These are phyloP conservation scores for Acidiella bohemica DNA, from an alignment of 495 filamentous ascomycete species.

Conservation along the genomic window DNA sequence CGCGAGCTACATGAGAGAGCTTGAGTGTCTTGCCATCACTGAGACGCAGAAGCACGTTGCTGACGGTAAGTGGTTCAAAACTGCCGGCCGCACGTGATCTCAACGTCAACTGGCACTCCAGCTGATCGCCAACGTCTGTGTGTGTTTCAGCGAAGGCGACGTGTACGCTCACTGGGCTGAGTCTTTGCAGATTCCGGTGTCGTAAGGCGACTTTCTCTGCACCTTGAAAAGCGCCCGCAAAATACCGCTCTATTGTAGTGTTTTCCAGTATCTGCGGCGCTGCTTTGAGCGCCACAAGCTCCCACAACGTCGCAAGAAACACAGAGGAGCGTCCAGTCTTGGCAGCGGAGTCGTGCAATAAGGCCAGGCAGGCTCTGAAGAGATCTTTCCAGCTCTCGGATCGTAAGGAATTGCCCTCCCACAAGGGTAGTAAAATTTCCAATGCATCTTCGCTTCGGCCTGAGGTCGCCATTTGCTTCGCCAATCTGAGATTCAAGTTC, in stretches of 20 bases:
- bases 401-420: conserved; percentile 61
- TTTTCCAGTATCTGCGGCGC: too few relatives aligned
- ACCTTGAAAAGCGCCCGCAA: too few relatives aligned
- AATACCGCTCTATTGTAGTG: too few relatives aligned
- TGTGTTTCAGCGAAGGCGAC: conserved; percentile 62
- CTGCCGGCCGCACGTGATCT: conserved; percentile 51
- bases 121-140: conserved; percentile 70
- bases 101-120: conserved; percentile 59
- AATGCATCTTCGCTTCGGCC: conserved; percentile 54
- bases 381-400: conserved; percentile 69
- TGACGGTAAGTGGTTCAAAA: conserved; percentile 51
- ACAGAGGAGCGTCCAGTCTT: conserved; percentile 2
- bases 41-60: conserved; percentile 36
- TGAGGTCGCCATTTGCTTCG: conserved; percentile 49
- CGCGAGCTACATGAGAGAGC: too few relatives aligned
- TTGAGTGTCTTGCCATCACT: conserved; percentile 20
- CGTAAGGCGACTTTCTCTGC: conserved; percentile 2
- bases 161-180: conserved; percentile 43
- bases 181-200: conserved; percentile 1
- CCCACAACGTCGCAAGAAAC: conserved; percentile 1
- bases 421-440: conserved; percentile 53
- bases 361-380: conserved; percentile 59
- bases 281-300: neutral
- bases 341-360: conserved; percentile 57
- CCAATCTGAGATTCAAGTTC: conserved; percentile 54